A percentile compares a stretch with the other conserved stretches of the same genome.
phyloP scores from a whole-genome alignment of 2,329 filamentous ascomycete genomes.

The Cercospora sojina region DNA sequence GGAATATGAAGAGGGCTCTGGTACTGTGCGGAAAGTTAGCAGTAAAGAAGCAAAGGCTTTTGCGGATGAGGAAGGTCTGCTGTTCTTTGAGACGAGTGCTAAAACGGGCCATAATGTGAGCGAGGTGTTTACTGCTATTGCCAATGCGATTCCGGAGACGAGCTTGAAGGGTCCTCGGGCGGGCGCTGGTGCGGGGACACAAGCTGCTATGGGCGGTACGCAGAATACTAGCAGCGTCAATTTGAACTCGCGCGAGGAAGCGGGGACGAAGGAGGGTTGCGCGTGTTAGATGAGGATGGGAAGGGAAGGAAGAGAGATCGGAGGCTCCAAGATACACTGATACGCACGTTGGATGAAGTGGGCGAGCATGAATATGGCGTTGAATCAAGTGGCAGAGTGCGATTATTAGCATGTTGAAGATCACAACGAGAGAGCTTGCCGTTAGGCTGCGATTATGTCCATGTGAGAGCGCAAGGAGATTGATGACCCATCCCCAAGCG shows the following conservation, averaged over 20 bases:
- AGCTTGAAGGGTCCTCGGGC: conserved; percentile 86
- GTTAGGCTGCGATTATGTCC: neutral
- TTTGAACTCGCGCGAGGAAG: conserved; percentile 67
- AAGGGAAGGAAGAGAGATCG: neutral
- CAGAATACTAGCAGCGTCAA: conserved; percentile 71
- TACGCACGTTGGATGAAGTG: neutral
- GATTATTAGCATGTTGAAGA: neutral
- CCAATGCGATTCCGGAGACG: conserved; percentile 95
- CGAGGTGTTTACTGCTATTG: conserved; percentile 96
- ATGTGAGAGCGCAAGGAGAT: neutral
- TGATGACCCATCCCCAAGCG: neutral
- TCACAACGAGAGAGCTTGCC: neutral
- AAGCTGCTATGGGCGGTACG: conserved; percentile 53
- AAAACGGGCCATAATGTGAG: conserved; percentile 94
- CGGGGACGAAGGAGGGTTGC: conserved; percentile 83
- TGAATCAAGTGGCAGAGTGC: neutral
- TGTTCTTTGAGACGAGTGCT: conserved; percentile 98
- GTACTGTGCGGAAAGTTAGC: conserved; percentile 79
- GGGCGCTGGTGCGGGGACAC: conserved; percentile 56
- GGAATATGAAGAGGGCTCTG: conserved; percentile 43
- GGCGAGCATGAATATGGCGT: neutral
- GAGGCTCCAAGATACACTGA: neutral
- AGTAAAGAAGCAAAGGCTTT: conserved; percentile 91
- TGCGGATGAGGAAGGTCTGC: conserved; percentile 86
- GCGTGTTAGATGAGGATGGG: conserved; percentile 62